Percentiles rank a stretch among this genome's conserved stretches.
Evolutionary conservation across 352 stramenopile genomes (phyloP).

Genomic region (Globisporangium spinosum): DNA sequence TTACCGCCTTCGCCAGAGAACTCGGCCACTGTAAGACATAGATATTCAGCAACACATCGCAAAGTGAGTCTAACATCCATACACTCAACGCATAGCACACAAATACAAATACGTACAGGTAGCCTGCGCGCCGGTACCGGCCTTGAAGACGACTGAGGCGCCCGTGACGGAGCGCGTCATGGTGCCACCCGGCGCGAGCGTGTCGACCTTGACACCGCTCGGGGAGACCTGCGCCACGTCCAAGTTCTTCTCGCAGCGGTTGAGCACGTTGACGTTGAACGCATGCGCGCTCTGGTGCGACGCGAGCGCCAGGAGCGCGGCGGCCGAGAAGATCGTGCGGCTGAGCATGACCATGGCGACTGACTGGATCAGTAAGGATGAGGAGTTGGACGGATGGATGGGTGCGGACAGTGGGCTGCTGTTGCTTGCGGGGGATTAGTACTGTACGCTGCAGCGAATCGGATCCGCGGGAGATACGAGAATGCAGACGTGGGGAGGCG

Average conservation of each 20-base stretch:
- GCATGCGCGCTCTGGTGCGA: not conserved
- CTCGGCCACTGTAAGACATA: slow-evolving; percentile 40
- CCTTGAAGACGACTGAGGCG: slow-evolving; percentile 46
- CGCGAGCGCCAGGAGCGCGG: slow-evolving; percentile 4
- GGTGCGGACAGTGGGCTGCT: slow-evolving; percentile 4
- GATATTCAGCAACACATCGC: not conserved
- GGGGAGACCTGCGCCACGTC: slow-evolving; percentile 39
- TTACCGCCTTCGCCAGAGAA: slow-evolving; percentile 53
- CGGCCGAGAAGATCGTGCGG: slow-evolving; percentile 12
- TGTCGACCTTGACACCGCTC: slow-evolving; percentile 22
- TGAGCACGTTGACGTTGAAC: slow-evolving; percentile 54
- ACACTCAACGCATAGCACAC: no score
- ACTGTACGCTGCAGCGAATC: slow-evolving; percentile 6
- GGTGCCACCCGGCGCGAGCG: slow-evolving; percentile 31
- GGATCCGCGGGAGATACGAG: slow-evolving; percentile 5
- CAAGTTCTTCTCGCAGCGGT: slow-evolving; percentile 47
- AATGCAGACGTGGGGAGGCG: slow-evolving; percentile 16
- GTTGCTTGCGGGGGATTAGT: not conserved
- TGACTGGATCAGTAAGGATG: not conserved
- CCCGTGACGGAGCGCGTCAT: slow-evolving; percentile 28
- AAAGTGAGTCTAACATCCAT: no score
- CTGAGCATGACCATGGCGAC: slow-evolving; percentile 1
- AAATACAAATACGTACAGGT: slow-evolving; percentile 36
- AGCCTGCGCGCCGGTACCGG: slow-evolving; percentile 40
- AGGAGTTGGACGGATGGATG: not conserved